Evolutionary conservation across 1,139 yeast species (phyloP).

Genomic region (Yamadazyma epiphylla): DNA sequence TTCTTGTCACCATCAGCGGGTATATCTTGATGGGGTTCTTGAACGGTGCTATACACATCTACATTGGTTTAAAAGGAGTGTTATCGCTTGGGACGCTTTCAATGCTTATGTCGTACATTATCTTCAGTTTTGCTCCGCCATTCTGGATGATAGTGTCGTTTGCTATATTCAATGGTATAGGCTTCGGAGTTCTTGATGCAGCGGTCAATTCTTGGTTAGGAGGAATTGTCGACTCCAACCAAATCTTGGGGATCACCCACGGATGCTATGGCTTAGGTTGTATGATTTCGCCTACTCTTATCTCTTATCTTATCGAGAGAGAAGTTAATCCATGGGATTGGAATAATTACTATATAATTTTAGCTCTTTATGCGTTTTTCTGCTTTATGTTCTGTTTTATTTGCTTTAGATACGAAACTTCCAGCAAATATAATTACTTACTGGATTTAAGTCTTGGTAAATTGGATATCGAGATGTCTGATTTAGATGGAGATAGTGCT

Average conservation of each 20-base stretch:
- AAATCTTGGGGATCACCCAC: slow-evolving; percentile 61
- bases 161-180: slow-evolving; percentile 49
- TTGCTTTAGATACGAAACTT: slow-evolving; percentile 50
- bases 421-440: slow-evolving; percentile 47
- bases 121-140: slow-evolving; percentile 32
- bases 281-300: slow-evolving; percentile 58
- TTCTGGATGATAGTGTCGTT: slow-evolving; percentile 29
- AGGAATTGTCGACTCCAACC: slow-evolving; percentile 52
- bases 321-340: slow-evolving; percentile 39
- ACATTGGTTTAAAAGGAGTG: slow-evolving; percentile 38
- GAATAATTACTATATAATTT: slow-evolving; percentile 44
- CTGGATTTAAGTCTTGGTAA: slow-evolving; percentile 12
- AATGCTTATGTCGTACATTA: slow-evolving; percentile 29
- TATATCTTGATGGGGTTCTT: slow-evolving; percentile 38
- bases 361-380: slow-evolving; percentile 23
- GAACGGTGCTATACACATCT: slow-evolving; percentile 27
- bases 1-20: slow-evolving; percentile 33
- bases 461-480: slow-evolving; percentile 9
- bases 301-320: slow-evolving; percentile 39
- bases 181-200: slow-evolving; percentile 61
- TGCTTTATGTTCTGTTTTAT: background rate
- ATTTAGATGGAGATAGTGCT: slow-evolving; percentile 9
- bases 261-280: slow-evolving; percentile 70
- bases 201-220: slow-evolving; percentile 60
- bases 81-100: slow-evolving; percentile 25